Conservation (phyloP, 257 asterid species). For the Craterostigma plantagineum region DNA sequence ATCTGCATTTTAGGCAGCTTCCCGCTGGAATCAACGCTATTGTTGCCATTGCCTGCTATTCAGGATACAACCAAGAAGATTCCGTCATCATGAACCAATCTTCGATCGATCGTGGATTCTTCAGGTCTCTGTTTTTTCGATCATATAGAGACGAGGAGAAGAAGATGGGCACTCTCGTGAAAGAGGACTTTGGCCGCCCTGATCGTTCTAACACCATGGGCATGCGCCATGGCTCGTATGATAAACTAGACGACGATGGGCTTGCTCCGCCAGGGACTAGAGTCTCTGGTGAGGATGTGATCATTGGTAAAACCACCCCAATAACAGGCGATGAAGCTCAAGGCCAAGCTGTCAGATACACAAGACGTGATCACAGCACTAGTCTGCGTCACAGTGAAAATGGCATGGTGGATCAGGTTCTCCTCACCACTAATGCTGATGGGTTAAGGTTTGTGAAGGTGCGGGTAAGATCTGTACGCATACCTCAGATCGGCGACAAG, state of each 20-base stretch:
- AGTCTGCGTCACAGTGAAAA: slow-evolving; percentile 91
- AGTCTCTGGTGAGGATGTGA: slow-evolving; percentile 91
- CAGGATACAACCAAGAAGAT: slow-evolving; percentile 96
- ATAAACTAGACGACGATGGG: slow-evolving; percentile 89
- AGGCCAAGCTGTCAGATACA: slow-evolving; percentile 75
- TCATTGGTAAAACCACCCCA: slow-evolving; percentile 93
- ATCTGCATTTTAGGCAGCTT: slow-evolving; percentile 86
- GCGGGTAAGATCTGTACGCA: slow-evolving; percentile 80
- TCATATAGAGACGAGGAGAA: slow-evolving; percentile 95
- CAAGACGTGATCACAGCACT: slow-evolving; percentile 91
- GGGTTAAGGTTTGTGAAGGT: slow-evolving; percentile 89
- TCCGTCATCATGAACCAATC: slow-evolving; percentile 98
- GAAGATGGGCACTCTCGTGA: slow-evolving; percentile 94
- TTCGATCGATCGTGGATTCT: slow-evolving; percentile 88
- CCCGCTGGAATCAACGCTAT: slow-evolving; percentile 98
- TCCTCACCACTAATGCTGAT: slow-evolving; percentile 84
- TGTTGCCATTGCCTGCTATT: slow-evolving; percentile 87
- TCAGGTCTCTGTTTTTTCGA: slow-evolving; percentile 83
- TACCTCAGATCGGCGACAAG: slow-evolving; percentile 95
- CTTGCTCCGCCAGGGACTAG: slow-evolving; percentile 98
- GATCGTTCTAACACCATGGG: slow-evolving; percentile 92
- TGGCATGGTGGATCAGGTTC: slow-evolving; percentile 91
- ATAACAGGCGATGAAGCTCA: slow-evolving; percentile 73
- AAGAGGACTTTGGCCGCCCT: slow-evolving; percentile 97
- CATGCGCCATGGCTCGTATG: slow-evolving; percentile 97